Evolutionary conservation across 371 early-diverging fungal species (phyloP).

Genomic region (Rhizopus stolonifer): DNA sequence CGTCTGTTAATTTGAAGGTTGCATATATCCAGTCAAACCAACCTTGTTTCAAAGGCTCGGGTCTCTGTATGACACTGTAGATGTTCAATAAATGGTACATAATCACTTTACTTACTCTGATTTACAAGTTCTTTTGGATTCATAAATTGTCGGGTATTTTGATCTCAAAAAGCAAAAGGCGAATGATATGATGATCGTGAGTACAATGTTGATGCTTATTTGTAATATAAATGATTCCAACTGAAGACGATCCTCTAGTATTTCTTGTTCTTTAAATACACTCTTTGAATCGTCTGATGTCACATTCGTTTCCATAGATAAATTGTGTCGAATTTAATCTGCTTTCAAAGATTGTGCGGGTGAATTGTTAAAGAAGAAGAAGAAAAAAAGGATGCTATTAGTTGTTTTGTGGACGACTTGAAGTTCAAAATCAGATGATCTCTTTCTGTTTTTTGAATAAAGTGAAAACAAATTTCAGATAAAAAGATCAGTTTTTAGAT

Average conservation of each 20-base stretch:
- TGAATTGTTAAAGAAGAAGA: no score
- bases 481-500: no score
- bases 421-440: no score
- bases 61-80: slow-evolving; percentile 2
- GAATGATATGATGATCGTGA: slow-evolving; percentile 41
- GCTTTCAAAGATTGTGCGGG: no score
- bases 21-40: slow-evolving; percentile 70
- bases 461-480: no score
- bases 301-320: neutral
- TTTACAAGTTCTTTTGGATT: slow-evolving; percentile 36
- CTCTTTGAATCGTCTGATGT: slow-evolving; percentile 5
- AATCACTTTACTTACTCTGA: slow-evolving; percentile 31
- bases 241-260: slow-evolving; percentile 27
- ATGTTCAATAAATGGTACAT: neutral
- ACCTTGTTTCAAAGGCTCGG: neutral
- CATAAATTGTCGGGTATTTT: slow-evolving; percentile 43
- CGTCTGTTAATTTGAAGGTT: slow-evolving; percentile 60
- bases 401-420: no score
- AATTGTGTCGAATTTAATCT: neutral
- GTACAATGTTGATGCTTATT: slow-evolving; percentile 42
- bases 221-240: slow-evolving; percentile 44
- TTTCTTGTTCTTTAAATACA: slow-evolving; percentile 28
- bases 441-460: no score
- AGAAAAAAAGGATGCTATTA: no score
- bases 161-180: slow-evolving; percentile 44